phyloP scores from a whole-genome alignment of 371 early-diverging fungal species.

The Sanchytrium tribonematis region DNA sequence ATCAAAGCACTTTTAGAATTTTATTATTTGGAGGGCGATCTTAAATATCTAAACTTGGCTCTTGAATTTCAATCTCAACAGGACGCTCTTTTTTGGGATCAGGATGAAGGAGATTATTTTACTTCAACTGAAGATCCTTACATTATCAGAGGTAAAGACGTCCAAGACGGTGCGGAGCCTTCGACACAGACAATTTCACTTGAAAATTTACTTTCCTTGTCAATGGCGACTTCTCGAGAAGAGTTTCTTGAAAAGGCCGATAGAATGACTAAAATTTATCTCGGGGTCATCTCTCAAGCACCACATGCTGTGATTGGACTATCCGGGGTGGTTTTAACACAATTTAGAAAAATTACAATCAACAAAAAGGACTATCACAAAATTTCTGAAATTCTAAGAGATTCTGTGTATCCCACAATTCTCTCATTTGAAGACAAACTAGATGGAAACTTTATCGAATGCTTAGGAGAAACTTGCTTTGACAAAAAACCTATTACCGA shows the following conservation, averaged over 20 bases:
- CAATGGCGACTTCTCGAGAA: neutral
- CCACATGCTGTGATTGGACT: neutral
- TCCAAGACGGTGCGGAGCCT: conserved; percentile 9
- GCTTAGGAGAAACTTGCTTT: neutral
- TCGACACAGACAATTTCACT: neutral
- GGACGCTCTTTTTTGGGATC: conserved; percentile 28
- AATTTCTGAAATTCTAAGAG: neutral
- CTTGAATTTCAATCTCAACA: conserved; percentile 21
- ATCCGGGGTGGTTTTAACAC: neutral
- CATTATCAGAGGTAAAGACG: conserved; percentile 28
- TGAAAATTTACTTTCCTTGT: neutral
- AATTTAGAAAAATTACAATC: neutral
- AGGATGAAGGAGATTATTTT: conserved; percentile 21
- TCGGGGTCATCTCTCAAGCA: neutral
- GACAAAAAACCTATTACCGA: too few relatives aligned
- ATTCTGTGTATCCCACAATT: neutral
- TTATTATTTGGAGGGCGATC: conserved; percentile 23
- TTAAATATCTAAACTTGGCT: conserved; percentile 28
- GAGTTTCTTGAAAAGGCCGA: neutral
- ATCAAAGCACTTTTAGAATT: conserved; percentile 26
- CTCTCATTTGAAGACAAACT: neutral
- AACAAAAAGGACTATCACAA: neutral
- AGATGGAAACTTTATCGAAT: neutral
- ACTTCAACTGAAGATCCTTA: conserved; percentile 17
- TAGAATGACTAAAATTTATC: neutral